These are phyloP conservation scores for Ustilago xerochloae DNA, from an alignment of 1,284 basidiomycete species.

Conservation along the genomic window DNA sequence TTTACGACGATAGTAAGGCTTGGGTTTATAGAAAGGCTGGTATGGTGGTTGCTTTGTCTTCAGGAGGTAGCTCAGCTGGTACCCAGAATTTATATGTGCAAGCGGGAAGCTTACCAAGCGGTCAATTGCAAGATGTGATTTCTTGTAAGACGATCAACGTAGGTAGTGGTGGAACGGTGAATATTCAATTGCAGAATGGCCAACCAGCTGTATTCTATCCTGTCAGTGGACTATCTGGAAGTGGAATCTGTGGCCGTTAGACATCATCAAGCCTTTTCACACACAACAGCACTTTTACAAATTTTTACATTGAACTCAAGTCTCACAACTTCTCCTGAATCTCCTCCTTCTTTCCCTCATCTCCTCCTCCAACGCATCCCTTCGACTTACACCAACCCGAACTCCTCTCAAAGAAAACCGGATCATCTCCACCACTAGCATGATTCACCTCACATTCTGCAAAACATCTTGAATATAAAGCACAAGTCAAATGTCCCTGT, in stretches of 20 bases:
- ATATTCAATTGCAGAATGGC: constrained; percentile 31
- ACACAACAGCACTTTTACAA: neutral
- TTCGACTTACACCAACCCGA: constrained; percentile 20
- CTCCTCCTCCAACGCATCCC: neutral
- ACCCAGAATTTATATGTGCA: constrained; percentile 65
- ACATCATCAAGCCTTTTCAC: too few species aligned
- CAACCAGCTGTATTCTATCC: constrained; percentile 29
- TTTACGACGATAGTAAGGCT: constrained; percentile 63
- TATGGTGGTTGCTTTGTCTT: constrained; percentile 76
- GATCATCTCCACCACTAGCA: neutral
- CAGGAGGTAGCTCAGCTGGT: constrained; percentile 72
- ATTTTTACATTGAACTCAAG: neutral
- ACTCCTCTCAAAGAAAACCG: constrained; percentile 21
- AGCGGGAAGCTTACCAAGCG: constrained; percentile 67
- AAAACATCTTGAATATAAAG: constrained; percentile 23
- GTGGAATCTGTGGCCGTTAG: constrained; percentile 18
- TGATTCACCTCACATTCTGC: constrained; percentile 15
- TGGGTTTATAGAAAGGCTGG: constrained; percentile 77
- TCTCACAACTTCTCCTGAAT: neutral
- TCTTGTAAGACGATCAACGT: constrained; percentile 73
- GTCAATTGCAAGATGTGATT: constrained; percentile 75
- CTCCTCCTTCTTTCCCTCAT: too few species aligned
- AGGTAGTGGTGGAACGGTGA: constrained; percentile 70
- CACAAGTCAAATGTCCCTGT: constrained; percentile 23
- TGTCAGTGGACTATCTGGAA: constrained; percentile 1